Evolutionary conservation across 1,284 basidiomycete species (phyloP), one percentile per base, ranked within the genome.

Genomic region (Moniliella sp.): DNA sequence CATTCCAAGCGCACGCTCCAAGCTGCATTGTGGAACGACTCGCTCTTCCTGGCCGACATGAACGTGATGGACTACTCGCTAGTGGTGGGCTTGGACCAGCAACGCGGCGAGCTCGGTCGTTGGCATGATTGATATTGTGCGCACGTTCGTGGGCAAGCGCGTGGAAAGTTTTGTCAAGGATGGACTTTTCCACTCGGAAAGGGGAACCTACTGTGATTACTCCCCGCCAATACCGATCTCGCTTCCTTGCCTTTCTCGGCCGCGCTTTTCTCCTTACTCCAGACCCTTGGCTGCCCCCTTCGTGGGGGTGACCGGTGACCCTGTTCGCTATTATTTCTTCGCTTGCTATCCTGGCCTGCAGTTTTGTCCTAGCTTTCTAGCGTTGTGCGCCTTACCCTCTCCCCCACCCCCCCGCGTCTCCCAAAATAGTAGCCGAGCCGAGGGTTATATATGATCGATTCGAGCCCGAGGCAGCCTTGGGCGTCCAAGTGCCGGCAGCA

Each of bases 111-210:
- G 43, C 43, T 65, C 8, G n/a, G 82, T 93, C 10, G 73, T 91
- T 25, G 88, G 91, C n/a, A 93, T 97, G 35, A 84, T 97, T 40
- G 83, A 33, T 35, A 88, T 83, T 57, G 78, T 88, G 37, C 73
- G 82, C 12, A 86, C 82, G 1, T 88, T 84, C 52, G 88, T 80
- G 84, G 88, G 94, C 65, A 97, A 97, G 67, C 84, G 84, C 50
- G 67, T 94, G 15, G 88, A 97, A 63, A 88, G 76, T 45, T 88
- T 83, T 78, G 82, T 94, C 30, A 97, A 94, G 58, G 88, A 94
- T 50, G 76, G 78, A 1, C 70, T 78, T 0, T 81, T 86, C 61
- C 32, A 73, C 38, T 10, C 47, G 51, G 13, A 48, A 49, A 28
- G 53, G 50, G 28, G 48, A 49, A 31, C 54, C 54, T 15, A 57